Percentiles rank a stretch among this genome's conserved stretches.
phyloP scores from a whole-genome alignment of 2,329 filamentous ascomycete species.

The Cladosporium sp. region DNA sequence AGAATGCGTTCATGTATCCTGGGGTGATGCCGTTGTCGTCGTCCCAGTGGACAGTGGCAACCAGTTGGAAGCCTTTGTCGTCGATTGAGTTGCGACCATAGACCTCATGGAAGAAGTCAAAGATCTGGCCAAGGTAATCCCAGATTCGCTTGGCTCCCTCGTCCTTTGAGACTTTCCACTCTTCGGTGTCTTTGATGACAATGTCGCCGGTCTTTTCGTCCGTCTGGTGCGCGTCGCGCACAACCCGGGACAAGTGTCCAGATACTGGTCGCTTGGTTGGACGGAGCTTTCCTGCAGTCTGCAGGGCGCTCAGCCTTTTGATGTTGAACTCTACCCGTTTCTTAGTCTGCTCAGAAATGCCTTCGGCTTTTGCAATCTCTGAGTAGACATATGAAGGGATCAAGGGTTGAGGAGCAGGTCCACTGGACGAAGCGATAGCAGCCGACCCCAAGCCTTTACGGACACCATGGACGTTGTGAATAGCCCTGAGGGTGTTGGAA shows the following conservation, averaged over 20 bases:
- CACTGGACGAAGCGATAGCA: neutral
- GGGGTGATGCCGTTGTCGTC: constrained; percentile 3
- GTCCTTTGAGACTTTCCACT: neutral
- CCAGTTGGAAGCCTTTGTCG: constrained; percentile 11
- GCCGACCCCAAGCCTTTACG: neutral
- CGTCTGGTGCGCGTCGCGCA: neutral
- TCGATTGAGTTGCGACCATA: constrained; percentile 13
- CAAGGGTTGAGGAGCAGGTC: neutral
- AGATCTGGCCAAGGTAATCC: constrained; percentile 7
- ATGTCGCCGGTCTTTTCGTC: neutral
- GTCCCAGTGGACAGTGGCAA: constrained; percentile 10
- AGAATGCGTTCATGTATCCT: constrained; percentile 12
- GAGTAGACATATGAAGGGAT: constrained; percentile 10
- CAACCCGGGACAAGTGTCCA: neutral
- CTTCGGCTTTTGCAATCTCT: constrained; percentile 8
- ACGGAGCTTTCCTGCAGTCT: neutral
- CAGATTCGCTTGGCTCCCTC: constrained; percentile 7
- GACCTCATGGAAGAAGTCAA: constrained; percentile 6
- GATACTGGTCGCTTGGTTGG: neutral
- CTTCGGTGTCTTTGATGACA: neutral
- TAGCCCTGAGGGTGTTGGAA: constrained; percentile 1
- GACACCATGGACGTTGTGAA: neutral
- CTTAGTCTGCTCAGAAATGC: constrained; percentile 5
- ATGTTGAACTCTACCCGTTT: neutral
- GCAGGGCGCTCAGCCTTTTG: neutral